A percentile compares a stretch with the other conserved stretches of the same genome.
Evolutionary conservation across 768 basidiomycete species (phyloP).

Genomic region (Suillus subalutaceus): DNA sequence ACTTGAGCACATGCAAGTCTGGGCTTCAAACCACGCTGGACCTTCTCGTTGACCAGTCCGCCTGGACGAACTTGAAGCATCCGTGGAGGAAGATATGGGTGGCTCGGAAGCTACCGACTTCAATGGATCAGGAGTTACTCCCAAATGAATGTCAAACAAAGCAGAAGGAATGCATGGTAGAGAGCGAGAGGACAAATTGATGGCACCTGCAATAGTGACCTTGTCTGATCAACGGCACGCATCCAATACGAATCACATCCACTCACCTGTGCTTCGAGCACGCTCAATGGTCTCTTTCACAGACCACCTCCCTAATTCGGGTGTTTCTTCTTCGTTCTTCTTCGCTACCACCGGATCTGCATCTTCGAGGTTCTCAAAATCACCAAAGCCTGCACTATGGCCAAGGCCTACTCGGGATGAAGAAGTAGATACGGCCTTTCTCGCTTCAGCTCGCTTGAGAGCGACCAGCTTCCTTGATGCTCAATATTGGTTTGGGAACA

Average conservation of each 20-base stretch:
- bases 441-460: slow-evolving; percentile 75
- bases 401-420: slow-evolving; percentile 21
- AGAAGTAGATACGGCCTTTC: slow-evolving; percentile 48
- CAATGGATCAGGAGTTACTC: slow-evolving; percentile 70
- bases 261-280: slow-evolving; percentile 74
- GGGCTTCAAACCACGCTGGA: slow-evolving; percentile 81
- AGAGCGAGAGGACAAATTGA: slow-evolving; percentile 77
- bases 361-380: slow-evolving; percentile 51
- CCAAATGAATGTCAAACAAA: slow-evolving; percentile 80
- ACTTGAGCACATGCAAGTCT: slow-evolving; percentile 76
- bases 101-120: slow-evolving; percentile 68
- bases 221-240: slow-evolving; percentile 48
- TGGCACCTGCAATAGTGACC: slow-evolving; percentile 55
- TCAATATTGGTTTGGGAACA: slow-evolving; percentile 42
- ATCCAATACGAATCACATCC: slow-evolving; percentile 34
- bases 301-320: slow-evolving; percentile 61
- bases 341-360: slow-evolving; percentile 28
- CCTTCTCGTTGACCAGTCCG: slow-evolving; percentile 44
- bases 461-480: slow-evolving; percentile 81
- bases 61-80: slow-evolving; percentile 36
- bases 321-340: slow-evolving; percentile 49
- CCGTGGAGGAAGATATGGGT: slow-evolving; percentile 42
- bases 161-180: slow-evolving; percentile 75
- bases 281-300: slow-evolving; percentile 78
- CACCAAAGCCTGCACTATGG: slow-evolving; percentile 31